A percentile compares a stretch with the other conserved stretches of the same genome.
Evolutionary conservation across 2,329 filamentous ascomycete genomes (phyloP).

Genomic region (Colletotrichum cordylinicola): DNA sequence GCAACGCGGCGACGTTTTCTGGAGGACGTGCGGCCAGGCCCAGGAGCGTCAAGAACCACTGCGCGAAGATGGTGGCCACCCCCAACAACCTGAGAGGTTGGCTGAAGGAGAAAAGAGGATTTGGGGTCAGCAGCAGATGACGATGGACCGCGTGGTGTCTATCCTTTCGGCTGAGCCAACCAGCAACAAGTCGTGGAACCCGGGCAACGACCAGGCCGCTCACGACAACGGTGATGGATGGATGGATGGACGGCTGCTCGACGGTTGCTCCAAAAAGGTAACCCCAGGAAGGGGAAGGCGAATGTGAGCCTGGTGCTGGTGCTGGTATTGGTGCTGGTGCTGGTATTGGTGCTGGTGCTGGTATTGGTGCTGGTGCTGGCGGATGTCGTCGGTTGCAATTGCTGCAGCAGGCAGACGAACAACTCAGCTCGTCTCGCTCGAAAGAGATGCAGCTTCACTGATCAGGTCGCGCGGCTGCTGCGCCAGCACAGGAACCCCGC

Average conservation of each 20-base stretch:
- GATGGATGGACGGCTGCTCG: not conserved
- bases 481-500: slow-evolving; percentile 11
- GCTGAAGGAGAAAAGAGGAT: not conserved
- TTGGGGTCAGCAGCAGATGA: not conserved
- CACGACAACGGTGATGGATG: not conserved
- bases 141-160: not conserved
- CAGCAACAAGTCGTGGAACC: not conserved
- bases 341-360: not conserved
- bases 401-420: not conserved
- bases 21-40: not conserved
- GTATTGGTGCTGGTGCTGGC: not conserved
- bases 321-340: not conserved
- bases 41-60: not conserved
- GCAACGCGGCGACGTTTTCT: not conserved
- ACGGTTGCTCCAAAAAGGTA: not conserved
- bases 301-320: not conserved
- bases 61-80: not conserved
- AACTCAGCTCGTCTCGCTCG: slow-evolving; percentile 1
- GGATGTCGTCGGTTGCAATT: not conserved
- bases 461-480: not conserved
- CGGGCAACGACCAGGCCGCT: not conserved
- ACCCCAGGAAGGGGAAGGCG: not conserved
- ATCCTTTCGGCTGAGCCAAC: not conserved
- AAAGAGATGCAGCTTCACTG: slow-evolving; percentile 2
- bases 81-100: not conserved